A percentile compares a stretch with the other conserved stretches of the same genome.
Conservation (phyloP, 495 filamentous ascomycete genomes). For the Penicillium waksmanii region DNA sequence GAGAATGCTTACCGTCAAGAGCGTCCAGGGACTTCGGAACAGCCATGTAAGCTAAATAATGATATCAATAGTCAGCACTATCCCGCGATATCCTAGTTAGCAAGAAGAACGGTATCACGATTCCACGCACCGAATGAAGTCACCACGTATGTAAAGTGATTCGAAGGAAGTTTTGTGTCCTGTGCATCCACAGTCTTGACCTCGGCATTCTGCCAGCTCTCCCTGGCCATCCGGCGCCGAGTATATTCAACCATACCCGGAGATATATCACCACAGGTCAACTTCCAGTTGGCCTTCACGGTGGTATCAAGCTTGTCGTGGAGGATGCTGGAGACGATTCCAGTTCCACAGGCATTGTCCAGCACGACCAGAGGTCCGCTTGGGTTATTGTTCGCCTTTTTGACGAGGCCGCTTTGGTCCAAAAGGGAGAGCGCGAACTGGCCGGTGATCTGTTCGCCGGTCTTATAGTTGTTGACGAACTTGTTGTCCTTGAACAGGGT, state of each 20-base stretch:
- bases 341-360: constrained; percentile 50
- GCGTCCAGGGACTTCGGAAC: constrained; percentile 30
- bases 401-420: constrained; percentile 30
- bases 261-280: constrained; percentile 46
- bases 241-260: constrained; percentile 37
- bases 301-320: constrained; percentile 26
- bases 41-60: constrained; percentile 29
- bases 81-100: too few species aligned
- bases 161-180: constrained; percentile 30
- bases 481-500: constrained; percentile 32
- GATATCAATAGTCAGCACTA: background rate
- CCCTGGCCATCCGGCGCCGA: constrained; percentile 25
- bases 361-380: constrained; percentile 34
- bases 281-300: constrained; percentile 25
- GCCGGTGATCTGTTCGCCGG: constrained; percentile 38
- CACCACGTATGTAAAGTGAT: constrained; percentile 38
- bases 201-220: constrained; percentile 38
- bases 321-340: constrained; percentile 38
- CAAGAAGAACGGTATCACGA: too few species aligned
- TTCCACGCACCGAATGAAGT: constrained; percentile 39
- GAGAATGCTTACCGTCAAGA: constrained; percentile 32
- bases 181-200: constrained; percentile 40
- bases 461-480: constrained; percentile 36
- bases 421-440: constrained; percentile 35
- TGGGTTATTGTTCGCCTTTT: constrained; percentile 21